phyloP scores from a whole-genome alignment of 75 land plant genomes.

The Adiantum capillusveneris region DNA sequence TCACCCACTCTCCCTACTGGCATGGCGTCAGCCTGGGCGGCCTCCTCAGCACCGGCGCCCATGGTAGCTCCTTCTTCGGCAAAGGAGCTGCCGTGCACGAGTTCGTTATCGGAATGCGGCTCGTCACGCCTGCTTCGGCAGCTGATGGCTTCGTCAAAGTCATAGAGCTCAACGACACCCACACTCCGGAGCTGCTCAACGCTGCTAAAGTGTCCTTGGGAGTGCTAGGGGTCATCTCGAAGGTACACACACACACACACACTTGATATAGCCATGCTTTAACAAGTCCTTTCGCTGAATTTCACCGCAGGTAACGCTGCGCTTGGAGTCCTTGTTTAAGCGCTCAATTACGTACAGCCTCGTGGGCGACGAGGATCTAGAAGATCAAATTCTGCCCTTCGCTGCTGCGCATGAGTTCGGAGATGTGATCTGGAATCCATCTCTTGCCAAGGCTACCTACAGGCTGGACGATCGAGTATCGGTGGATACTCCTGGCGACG shows the following conservation, averaged over 20 bases:
- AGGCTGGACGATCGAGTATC: constrained; percentile 6
- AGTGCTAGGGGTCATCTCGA: constrained; percentile 74
- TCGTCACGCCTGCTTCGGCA: constrained; percentile 40
- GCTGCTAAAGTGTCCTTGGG: constrained; percentile 71
- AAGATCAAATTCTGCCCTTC: constrained; percentile 10
- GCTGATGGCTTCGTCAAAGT: constrained; percentile 51
- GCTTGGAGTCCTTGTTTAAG: constrained; percentile 50
- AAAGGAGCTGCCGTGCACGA: constrained; percentile 71
- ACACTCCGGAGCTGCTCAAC: constrained; percentile 39
- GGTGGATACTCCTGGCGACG: constrained; percentile 3
- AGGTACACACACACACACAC: too few species aligned
- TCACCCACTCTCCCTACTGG: constrained; percentile 76
- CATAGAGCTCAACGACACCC: constrained; percentile 15
- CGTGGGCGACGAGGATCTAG: constrained; percentile 36
- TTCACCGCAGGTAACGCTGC: too few species aligned
- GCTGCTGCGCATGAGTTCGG: constrained; percentile 11
- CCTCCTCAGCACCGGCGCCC: constrained; percentile 57
- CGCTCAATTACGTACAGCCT: constrained; percentile 26
- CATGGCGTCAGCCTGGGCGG: constrained; percentile 67
- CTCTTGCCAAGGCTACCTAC: background rate
- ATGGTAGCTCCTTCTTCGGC: constrained; percentile 72
- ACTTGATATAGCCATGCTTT: too few species aligned
- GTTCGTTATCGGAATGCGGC: constrained; percentile 37
- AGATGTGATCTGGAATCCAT: constrained; percentile 9
- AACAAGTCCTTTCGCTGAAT: too few species aligned